Evolutionary conservation across 1,284 basidiomycete genomes (phyloP).

Genomic region (Ganoderma sinense): DNA sequence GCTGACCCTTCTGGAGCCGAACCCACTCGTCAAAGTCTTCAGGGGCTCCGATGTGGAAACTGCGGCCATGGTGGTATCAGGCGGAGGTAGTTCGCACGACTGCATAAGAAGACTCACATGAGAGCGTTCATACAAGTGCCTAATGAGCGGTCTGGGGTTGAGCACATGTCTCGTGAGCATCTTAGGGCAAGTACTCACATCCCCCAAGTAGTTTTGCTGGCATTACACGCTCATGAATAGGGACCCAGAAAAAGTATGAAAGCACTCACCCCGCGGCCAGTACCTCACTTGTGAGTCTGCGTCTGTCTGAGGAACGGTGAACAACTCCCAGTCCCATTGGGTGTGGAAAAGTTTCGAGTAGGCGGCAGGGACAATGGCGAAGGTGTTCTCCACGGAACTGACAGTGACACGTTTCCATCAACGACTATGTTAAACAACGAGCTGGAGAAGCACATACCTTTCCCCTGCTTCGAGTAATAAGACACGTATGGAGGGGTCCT

Average conservation of each 20-base stretch:
- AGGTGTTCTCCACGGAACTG: constrained; percentile 33
- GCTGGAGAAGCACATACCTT: constrained; percentile 51
- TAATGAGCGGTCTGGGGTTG: background rate
- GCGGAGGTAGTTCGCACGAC: background rate
- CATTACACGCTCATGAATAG: background rate
- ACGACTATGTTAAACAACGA: background rate
- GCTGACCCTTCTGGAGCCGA: constrained; percentile 51
- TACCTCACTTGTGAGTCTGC: constrained; percentile 54
- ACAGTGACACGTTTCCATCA: constrained; percentile 21
- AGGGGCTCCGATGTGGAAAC: constrained; percentile 73
- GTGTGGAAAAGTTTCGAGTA: constrained; percentile 20
- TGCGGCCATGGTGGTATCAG: constrained; percentile 35
- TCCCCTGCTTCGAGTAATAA: constrained; percentile 71
- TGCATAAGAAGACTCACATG: constrained; percentile 41
- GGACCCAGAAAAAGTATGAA: background rate
- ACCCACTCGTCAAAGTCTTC: constrained; percentile 78
- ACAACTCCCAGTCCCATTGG: constrained; percentile 55
- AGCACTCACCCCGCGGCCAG: constrained; percentile 66
- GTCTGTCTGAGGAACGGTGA: constrained; percentile 61
- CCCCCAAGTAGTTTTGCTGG: constrained; percentile 47
- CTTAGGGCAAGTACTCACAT: background rate
- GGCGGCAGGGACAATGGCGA: constrained; percentile 35
- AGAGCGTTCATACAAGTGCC: constrained; percentile 68
- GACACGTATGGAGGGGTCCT: constrained; percentile 61
- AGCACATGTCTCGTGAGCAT: background rate